These are phyloP conservation scores for Amanita rubescens DNA, from an alignment of 768 basidiomycete genomes.

Conservation along the genomic window DNA sequence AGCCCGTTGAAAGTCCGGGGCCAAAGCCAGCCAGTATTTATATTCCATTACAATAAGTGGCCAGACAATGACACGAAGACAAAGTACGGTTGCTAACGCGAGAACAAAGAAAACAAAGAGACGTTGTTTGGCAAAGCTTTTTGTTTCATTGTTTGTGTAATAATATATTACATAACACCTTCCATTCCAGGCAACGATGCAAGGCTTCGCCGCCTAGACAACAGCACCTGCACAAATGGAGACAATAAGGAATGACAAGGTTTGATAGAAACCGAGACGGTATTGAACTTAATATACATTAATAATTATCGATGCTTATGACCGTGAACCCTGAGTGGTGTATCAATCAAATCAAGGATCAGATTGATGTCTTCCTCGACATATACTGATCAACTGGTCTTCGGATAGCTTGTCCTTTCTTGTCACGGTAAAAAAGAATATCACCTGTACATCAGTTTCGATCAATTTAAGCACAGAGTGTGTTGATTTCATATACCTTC, in stretches of 20 bases:
- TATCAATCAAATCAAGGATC: background rate
- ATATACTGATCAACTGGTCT: background rate
- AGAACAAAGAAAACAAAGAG: conserved; percentile 7
- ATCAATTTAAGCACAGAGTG: background rate
- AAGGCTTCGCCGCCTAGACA: background rate
- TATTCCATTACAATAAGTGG: conserved; percentile 5
- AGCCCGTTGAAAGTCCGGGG: background rate
- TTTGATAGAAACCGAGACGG: background rate
- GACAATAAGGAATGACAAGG: background rate
- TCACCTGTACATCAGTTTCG: conserved; percentile 21
- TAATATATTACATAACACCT: background rate
- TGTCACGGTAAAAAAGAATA: conserved; percentile 35
- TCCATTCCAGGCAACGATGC: no score
- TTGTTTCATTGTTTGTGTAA: background rate
- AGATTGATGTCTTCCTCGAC: background rate
- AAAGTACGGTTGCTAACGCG: background rate
- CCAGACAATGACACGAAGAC: conserved; percentile 2
- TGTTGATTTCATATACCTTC: conserved; percentile 26
- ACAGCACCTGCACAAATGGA: background rate
- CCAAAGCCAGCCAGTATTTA: background rate
- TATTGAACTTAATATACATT: no score
- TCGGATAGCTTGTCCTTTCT: background rate
- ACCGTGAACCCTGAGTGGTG: no score
- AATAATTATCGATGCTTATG: no score
- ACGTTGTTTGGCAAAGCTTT: background rate